phyloP scores from a whole-genome alignment of 1,284 basidiomycete genomes.

The Tranzscheliella williamsii region DNA sequence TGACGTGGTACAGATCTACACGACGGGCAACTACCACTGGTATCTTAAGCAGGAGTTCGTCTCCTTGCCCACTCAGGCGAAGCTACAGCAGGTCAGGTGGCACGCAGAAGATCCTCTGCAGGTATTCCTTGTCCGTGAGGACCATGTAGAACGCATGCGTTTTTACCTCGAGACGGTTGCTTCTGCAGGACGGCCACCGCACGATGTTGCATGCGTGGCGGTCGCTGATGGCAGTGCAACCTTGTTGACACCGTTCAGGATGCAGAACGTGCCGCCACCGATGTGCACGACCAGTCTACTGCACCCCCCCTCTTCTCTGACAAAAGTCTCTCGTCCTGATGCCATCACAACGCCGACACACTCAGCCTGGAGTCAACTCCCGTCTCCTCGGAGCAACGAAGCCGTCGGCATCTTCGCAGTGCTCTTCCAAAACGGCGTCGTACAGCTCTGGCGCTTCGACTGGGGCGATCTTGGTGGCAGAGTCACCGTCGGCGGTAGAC shows the following conservation, averaged over 20 bases:
- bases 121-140: slow-evolving; percentile 67
- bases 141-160: slow-evolving; percentile 68
- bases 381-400: slow-evolving; percentile 41
- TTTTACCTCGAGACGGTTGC: slow-evolving; percentile 78
- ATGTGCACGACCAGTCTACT: slow-evolving; percentile 78
- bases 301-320: slow-evolving; percentile 51
- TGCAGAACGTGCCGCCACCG: slow-evolving; percentile 91
- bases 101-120: slow-evolving; percentile 79
- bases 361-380: slow-evolving; percentile 70
- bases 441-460: slow-evolving; percentile 70
- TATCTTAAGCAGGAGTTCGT: slow-evolving; percentile 62
- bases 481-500: slow-evolving; percentile 25
- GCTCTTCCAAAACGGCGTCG: slow-evolving; percentile 65
- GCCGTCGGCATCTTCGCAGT: slow-evolving; percentile 68
- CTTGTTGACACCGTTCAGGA: slow-evolving; percentile 87
- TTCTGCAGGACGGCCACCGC: slow-evolving; percentile 70
- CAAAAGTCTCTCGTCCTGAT: not conserved
- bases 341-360: slow-evolving; percentile 41
- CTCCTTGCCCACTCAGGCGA: not conserved
- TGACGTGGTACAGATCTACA: slow-evolving; percentile 79
- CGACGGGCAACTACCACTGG: slow-evolving; percentile 94
- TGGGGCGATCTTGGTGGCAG: slow-evolving; percentile 37
- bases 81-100: slow-evolving; percentile 72
- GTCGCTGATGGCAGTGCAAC: slow-evolving; percentile 87
- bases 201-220: slow-evolving; percentile 81